A percentile compares a stretch with the other conserved stretches of the same genome.
These are phyloP conservation scores for Pseudonitzschia delicatissima DNA, from an alignment of 108 stramenopile species.

Conservation along the genomic window DNA sequence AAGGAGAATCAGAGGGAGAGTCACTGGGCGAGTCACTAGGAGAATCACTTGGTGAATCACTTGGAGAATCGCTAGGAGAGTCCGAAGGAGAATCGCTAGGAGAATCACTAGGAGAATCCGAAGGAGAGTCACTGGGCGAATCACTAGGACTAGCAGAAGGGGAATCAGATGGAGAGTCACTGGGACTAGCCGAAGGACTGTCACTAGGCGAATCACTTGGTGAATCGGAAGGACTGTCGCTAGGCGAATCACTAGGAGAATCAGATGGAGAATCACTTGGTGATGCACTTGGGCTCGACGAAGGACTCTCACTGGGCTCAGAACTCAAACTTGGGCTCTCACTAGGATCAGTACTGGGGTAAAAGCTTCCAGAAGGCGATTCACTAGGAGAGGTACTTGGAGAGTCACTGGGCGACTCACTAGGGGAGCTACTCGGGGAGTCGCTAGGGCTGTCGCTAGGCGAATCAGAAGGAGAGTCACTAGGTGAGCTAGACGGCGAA, in stretches of 20 bases:
- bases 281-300: neutral
- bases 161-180: no score
- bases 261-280: neutral
- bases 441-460: neutral
- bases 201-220: neutral
- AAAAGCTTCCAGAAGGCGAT: neutral
- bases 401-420: neutral
- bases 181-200: neutral
- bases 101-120: neutral
- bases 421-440: neutral
- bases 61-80: no score
- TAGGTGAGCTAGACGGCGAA: neutral
- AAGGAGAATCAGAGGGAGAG: neutral
- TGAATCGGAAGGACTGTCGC: neutral
- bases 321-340: neutral
- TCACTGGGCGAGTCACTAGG: no score
- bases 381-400: neutral
- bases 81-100: neutral
- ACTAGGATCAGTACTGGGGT: neutral
- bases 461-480: neutral
- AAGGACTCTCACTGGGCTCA: neutral
- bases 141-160: neutral
- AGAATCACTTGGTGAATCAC: no score
- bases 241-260: neutral
- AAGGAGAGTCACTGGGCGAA: neutral